Evolutionary conservation across 2,329 filamentous ascomycete genomes (phyloP), one percentile per base, ranked within the genome.

Genomic region (Colletotrichum spinosum): DNA sequence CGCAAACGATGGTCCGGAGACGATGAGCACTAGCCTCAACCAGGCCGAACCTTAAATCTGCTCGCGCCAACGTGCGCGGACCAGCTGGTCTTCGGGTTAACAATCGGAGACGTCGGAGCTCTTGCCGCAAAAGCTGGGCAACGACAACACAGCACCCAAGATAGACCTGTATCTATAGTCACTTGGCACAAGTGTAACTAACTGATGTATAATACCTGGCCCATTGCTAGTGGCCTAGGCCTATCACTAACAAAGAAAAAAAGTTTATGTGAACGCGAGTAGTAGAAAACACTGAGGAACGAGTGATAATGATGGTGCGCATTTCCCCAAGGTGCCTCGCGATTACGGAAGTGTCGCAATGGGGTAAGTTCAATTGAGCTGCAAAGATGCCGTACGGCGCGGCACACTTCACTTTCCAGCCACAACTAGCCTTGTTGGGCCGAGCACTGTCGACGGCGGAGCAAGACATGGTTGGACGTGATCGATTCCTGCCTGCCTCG

Each of bases 361-460:
- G 11, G 46, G 37, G 45, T 25, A 11, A 11, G 41, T 44, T 37
- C n/a, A 49, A 39, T 42, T n/a, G 39, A 34, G 63, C 8, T 17
- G 33, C 41, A 49, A 25, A 39, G 51, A 10, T 38, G 9, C 35
- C 15, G 12, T 55, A 11, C 25, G 15, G 58, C 58, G n/a, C 45
- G 63, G 63, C 58, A 63, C 42, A 63, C 52, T 48, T 63, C 52
- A 57, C 12, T 42, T 38, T 17, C 46, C 58, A 63, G 63, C 63
- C 63, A 66, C 52, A 66, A 38, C n/a, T 17, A 53, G 63, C 57
- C 45, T 55, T 37, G 46, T 25, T 25, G 25, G 25, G 25, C 25
- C 25, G 25, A 25, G 25, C 25, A 25, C 25, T 25, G 25, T 25
- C 25, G 25, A 25, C 3, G 25, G 25, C 25, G 25, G 25, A 25